A percentile compares a stretch with the other conserved stretches of the same genome.
These are phyloP conservation scores for Rhodotorula mucilaginosa DNA, from an alignment of 1,284 basidiomycete species.

Conservation along the genomic window DNA sequence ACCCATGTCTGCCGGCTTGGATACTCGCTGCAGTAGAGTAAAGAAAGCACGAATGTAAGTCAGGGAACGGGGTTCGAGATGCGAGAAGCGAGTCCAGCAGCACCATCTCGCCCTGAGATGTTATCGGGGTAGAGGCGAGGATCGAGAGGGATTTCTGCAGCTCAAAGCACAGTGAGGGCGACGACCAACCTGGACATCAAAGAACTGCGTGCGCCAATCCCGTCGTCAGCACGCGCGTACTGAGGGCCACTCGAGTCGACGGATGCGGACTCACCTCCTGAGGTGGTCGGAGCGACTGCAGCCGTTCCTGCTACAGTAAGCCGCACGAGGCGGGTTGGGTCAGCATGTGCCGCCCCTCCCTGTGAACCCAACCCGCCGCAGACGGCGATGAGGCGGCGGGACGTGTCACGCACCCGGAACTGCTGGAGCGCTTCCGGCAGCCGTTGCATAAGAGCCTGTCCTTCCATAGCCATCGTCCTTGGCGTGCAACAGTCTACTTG, in stretches of 20 bases:
- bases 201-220: constrained; percentile 26
- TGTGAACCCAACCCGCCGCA: neutral
- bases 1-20: constrained; percentile 32
- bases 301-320: constrained; percentile 22
- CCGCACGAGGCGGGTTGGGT: neutral
- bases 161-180: constrained; percentile 51
- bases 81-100: neutral
- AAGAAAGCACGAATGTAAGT: neutral
- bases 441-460: constrained; percentile 26
- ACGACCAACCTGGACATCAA: constrained; percentile 45
- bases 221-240: neutral
- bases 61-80: neutral
- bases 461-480: constrained; percentile 14
- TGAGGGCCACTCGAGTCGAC: neutral
- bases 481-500: too few species aligned
- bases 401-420: constrained; percentile 24
- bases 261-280: constrained; percentile 22
- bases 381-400: neutral
- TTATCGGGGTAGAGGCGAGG: too few species aligned
- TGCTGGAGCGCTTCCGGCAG: constrained; percentile 24
- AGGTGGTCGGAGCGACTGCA: constrained; percentile 31
- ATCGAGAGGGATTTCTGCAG: constrained; percentile 40
- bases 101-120: neutral
- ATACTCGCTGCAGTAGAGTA: constrained; percentile 20
- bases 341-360: too few species aligned